phyloP scores from a whole-genome alignment of 768 basidiomycete genomes.

The Trametes sanguinea region DNA sequence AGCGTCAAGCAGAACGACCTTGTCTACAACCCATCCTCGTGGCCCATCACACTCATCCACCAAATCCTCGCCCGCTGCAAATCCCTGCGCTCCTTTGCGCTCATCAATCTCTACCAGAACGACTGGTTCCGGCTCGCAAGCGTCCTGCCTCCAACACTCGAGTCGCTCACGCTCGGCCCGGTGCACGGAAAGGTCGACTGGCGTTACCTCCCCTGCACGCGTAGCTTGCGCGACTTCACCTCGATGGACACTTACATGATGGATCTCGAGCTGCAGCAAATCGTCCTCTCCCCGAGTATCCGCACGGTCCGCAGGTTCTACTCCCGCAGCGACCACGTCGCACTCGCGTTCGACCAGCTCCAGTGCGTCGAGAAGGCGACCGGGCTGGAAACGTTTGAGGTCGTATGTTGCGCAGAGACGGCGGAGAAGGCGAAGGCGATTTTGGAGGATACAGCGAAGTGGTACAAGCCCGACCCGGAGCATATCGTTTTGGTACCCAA shows the following conservation, averaged over 20 bases:
- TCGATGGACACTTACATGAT: slow-evolving; percentile 38
- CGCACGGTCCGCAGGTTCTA: slow-evolving; percentile 33
- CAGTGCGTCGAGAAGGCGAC: slow-evolving; percentile 29
- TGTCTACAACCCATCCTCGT: slow-evolving; percentile 35
- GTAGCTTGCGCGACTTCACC: slow-evolving; percentile 33
- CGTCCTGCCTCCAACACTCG: slow-evolving; percentile 35
- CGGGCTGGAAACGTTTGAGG: slow-evolving; percentile 32
- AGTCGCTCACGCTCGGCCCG: slow-evolving; percentile 38
- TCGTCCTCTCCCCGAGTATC: slow-evolving; percentile 34
- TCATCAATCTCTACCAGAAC: slow-evolving; percentile 37
- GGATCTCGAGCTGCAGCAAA: slow-evolving; percentile 38
- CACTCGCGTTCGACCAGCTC: slow-evolving; percentile 35
- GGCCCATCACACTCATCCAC: slow-evolving; percentile 38
- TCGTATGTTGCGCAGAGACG: slow-evolving; percentile 26
- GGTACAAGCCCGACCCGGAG: slow-evolving; percentile 2
- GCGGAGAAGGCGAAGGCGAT: not conserved
- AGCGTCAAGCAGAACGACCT: slow-evolving; percentile 15
- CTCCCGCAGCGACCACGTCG: slow-evolving; percentile 16
- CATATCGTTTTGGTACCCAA: slow-evolving; percentile 13
- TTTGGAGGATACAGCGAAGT: slow-evolving; percentile 1
- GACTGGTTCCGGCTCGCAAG: slow-evolving; percentile 35
- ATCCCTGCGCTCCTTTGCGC: slow-evolving; percentile 33
- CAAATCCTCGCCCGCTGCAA: slow-evolving; percentile 35
- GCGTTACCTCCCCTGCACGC: slow-evolving; percentile 27
- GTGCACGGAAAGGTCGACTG: slow-evolving; percentile 38